These are phyloP conservation scores for Tieghemostelium lacteum DNA, from an alignment of 78 protist species.

Conservation along the genomic window DNA sequence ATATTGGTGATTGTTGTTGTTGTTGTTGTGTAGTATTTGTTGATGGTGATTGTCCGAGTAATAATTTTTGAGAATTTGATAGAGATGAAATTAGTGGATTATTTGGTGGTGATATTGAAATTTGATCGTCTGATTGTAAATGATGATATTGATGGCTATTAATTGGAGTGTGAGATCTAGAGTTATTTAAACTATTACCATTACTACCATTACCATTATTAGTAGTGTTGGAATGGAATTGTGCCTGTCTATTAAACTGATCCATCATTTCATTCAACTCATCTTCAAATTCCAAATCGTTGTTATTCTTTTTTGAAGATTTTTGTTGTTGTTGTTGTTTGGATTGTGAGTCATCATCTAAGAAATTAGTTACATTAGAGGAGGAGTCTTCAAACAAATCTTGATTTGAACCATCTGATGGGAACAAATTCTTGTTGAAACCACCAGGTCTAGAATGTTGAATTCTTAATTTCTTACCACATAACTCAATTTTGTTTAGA, in stretches of 20 bases:
- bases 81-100: neutral
- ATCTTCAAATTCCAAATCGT: neutral
- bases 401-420: neutral
- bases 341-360: neutral
- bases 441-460: conserved; percentile 76
- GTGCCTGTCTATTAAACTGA: too few relatives aligned
- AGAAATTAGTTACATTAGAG: neutral
- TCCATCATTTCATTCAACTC: too few relatives aligned
- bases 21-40: neutral
- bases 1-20: neutral
- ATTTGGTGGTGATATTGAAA: neutral
- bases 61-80: neutral
- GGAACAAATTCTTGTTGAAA: conserved; percentile 5
- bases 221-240: neutral
- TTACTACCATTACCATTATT: neutral
- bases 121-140: neutral
- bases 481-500: conserved; percentile 68
- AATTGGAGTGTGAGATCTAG: neutral
- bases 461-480: conserved; percentile 74
- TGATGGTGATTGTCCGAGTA: neutral
- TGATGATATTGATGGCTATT: neutral
- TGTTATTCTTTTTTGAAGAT: neutral
- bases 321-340: conserved; percentile 13
- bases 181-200: neutral
- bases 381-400: too few relatives aligned